Evolutionary conservation across 2,329 filamentous ascomycete genomes (phyloP).

Genomic region (Aspergillus sojae): DNA sequence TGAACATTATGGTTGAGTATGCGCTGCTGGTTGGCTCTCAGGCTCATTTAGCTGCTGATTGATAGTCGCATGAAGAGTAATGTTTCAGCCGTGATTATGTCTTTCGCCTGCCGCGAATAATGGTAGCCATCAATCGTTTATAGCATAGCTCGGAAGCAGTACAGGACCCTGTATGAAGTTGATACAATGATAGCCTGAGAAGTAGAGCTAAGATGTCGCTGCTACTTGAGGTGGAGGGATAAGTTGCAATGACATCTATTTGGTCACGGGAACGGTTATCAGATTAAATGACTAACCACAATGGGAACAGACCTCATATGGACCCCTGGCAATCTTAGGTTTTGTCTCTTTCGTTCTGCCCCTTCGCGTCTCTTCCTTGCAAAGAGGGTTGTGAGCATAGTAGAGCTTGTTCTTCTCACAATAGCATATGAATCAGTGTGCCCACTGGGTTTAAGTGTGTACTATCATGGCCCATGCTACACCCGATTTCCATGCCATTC

Average conservation of each 20-base stretch:
- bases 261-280: constrained; percentile 1
- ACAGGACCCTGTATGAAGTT: not conserved
- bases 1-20: constrained; percentile 17
- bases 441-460: not conserved
- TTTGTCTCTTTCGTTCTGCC: not conserved
- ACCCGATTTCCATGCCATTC: constrained; percentile 20
- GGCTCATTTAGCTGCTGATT: not conserved
- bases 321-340: not conserved
- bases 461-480: constrained; percentile 17
- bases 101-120: not conserved
- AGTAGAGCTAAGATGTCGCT: not conserved
- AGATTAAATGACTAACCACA: not conserved
- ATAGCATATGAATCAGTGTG: not conserved
- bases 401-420: not conserved
- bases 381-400: not conserved
- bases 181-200: not conserved
- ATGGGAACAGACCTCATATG: not conserved
- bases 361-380: not conserved
- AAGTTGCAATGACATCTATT: not conserved
- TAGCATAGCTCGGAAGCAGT: not conserved
- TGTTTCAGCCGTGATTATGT: not conserved
- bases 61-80: not conserved
- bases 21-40: not conserved
- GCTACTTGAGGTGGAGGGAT: not conserved
- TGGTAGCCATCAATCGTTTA: not conserved